Percentiles rank a stretch among this genome's conserved stretches.
Conservation (phyloP, 1,284 basidiomycete species). For the Baeospora myosura region DNA sequence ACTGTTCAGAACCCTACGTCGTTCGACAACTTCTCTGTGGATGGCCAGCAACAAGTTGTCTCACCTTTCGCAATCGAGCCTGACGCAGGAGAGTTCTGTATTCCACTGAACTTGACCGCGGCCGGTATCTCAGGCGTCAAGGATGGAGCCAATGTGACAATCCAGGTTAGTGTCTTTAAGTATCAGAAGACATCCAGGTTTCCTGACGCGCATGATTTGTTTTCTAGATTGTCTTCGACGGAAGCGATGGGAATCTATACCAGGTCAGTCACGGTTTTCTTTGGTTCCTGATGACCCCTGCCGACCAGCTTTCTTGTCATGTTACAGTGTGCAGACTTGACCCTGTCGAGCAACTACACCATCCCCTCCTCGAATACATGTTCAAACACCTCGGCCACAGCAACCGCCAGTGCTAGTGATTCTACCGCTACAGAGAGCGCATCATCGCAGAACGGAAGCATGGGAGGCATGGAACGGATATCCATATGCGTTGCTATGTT, state of each 20-base stretch:
- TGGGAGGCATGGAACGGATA: not conserved
- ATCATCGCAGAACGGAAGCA: not conserved
- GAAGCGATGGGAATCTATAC: slow-evolving; percentile 62
- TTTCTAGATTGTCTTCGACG: slow-evolving; percentile 44
- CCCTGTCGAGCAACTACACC: slow-evolving; percentile 44
- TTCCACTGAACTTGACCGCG: slow-evolving; percentile 41
- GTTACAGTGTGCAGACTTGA: slow-evolving; percentile 64
- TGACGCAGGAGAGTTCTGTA: slow-evolving; percentile 41
- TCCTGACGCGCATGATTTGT: not conserved
- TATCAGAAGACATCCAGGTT: not conserved
- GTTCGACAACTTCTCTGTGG: slow-evolving; percentile 44
- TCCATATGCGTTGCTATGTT: not conserved
- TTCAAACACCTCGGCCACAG: slow-evolving; percentile 16
- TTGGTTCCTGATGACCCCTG: not conserved
- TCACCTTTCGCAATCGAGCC: slow-evolving; percentile 35
- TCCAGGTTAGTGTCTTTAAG: slow-evolving; percentile 17
- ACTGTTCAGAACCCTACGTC: slow-evolving; percentile 39
- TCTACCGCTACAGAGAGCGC: slow-evolving; percentile 12
- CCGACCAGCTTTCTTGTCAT: not conserved
- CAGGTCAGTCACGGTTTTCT: slow-evolving; percentile 37
- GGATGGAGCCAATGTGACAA: slow-evolving; percentile 41
- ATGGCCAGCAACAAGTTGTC: slow-evolving; percentile 30
- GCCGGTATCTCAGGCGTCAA: slow-evolving; percentile 37
- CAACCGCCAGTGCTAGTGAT: slow-evolving; percentile 1
- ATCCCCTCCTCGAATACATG: slow-evolving; percentile 27